Conservation (phyloP, 345 rosid genomes). For the Linum lewisii region DNA sequence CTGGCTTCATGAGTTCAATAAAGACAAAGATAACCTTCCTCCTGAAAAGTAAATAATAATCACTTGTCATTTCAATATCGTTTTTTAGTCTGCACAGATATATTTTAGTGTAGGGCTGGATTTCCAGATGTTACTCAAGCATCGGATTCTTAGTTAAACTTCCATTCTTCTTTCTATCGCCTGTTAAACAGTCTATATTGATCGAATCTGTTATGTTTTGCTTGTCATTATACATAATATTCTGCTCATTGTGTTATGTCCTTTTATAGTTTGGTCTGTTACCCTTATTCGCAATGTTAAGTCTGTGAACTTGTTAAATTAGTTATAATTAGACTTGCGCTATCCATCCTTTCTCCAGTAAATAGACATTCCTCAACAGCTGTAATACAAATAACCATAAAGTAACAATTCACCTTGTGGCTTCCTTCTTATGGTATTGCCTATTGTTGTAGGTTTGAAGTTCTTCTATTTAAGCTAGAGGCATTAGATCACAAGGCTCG, state of each 20-base stretch:
- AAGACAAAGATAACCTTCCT: constrained; percentile 45
- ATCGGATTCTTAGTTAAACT: background rate
- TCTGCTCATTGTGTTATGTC: background rate
- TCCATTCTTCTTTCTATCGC: background rate
- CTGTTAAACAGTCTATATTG: background rate
- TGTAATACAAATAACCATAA: background rate
- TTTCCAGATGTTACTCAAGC: background rate
- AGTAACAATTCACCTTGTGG: background rate
- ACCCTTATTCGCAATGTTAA: background rate
- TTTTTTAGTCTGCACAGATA: background rate
- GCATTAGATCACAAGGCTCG: constrained; percentile 95
- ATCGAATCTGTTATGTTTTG: background rate
- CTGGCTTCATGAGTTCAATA: constrained; percentile 68
- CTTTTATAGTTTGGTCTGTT: background rate
- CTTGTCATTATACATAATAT: too few relatives aligned
- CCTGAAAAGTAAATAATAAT: constrained; percentile 50
- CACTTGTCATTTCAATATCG: background rate
- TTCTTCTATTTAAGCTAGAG: constrained; percentile 76
- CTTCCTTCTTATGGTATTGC: background rate
- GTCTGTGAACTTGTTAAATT: background rate
- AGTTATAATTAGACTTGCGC: background rate
- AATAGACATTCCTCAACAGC: background rate
- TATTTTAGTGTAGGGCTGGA: background rate
- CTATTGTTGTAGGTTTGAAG: constrained; percentile 53
- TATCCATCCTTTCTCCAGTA: background rate